A percentile compares a stretch with the other conserved stretches of the same genome.
Evolutionary conservation across 805 yeast genomes (phyloP).

Genomic region (Hanseniaspora meyeri): DNA sequence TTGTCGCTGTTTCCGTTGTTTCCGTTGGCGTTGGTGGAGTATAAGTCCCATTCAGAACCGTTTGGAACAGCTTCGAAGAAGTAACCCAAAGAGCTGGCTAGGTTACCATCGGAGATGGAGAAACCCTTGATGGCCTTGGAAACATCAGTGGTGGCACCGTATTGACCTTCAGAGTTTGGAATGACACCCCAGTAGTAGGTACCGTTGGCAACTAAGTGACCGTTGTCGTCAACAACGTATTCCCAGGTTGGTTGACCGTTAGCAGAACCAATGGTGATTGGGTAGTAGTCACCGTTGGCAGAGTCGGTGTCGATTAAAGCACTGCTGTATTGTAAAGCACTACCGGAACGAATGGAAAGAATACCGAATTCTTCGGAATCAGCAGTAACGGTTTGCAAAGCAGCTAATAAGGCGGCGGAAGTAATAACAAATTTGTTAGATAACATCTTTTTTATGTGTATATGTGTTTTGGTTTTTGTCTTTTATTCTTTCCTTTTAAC

Average conservation of each 20-base stretch:
- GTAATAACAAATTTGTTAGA: constrained; percentile 17
- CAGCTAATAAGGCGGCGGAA: constrained; percentile 22
- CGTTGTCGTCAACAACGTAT: constrained; percentile 24
- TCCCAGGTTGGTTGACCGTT: constrained; percentile 21
- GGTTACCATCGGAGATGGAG: constrained; percentile 29
- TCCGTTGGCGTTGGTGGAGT: constrained; percentile 3
- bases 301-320: constrained; percentile 18
- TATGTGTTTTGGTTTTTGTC: background rate
- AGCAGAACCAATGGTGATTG: background rate
- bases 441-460: background rate
- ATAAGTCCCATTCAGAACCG: constrained; percentile 17
- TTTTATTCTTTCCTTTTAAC: background rate
- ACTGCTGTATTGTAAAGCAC: constrained; percentile 26
- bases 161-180: constrained; percentile 16
- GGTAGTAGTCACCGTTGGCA: constrained; percentile 8
- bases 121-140: constrained; percentile 28
- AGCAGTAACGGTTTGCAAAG: constrained; percentile 23
- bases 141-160: constrained; percentile 17
- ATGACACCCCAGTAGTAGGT: constrained; percentile 18
- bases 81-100: constrained; percentile 30
- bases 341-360: constrained; percentile 29
- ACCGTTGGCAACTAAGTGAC: constrained; percentile 26
- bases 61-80: constrained; percentile 30
- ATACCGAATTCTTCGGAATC: constrained; percentile 30
- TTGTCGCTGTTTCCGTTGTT: constrained; percentile 14